Conservation (phyloP, 2,329 filamentous ascomycete species). For the Aspergillus tubingensis region DNA sequence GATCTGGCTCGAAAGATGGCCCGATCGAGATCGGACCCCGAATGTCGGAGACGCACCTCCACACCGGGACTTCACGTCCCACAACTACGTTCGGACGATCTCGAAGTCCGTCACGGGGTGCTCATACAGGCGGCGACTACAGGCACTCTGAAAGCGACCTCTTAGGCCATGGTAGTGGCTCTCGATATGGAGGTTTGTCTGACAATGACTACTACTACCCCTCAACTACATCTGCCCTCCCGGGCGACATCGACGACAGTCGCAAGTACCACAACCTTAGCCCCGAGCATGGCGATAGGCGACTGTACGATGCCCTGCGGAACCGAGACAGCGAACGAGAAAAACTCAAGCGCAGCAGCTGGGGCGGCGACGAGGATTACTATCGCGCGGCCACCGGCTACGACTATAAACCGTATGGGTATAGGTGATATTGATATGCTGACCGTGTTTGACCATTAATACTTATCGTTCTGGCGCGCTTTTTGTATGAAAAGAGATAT, state of each 20-base stretch:
- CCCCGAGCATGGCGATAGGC: slow-evolving; percentile 25
- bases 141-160: slow-evolving; percentile 41
- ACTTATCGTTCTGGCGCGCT: neutral
- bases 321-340: slow-evolving; percentile 34
- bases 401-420: slow-evolving; percentile 31
- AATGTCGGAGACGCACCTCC: slow-evolving; percentile 55
- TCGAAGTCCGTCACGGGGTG: slow-evolving; percentile 37
- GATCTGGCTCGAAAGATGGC: slow-evolving; percentile 56
- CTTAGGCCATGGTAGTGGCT: slow-evolving; percentile 24
- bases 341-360: slow-evolving; percentile 30
- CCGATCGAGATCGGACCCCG: slow-evolving; percentile 59
- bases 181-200: slow-evolving; percentile 22
- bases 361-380: slow-evolving; percentile 42
- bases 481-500: neutral
- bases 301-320: slow-evolving; percentile 30
- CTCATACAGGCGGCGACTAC: slow-evolving; percentile 29
- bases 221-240: slow-evolving; percentile 23
- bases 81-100: slow-evolving; percentile 19
- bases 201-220: slow-evolving; percentile 30
- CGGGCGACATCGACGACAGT: slow-evolving; percentile 29
- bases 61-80: slow-evolving; percentile 20
- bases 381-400: slow-evolving; percentile 39
- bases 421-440: slow-evolving; percentile 21
- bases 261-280: slow-evolving; percentile 33
- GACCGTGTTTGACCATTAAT: neutral